Percentiles rank a stretch among this genome's conserved stretches.
Conservation (phyloP, 1,284 basidiomycete genomes). For the Marasmius sp. region DNA sequence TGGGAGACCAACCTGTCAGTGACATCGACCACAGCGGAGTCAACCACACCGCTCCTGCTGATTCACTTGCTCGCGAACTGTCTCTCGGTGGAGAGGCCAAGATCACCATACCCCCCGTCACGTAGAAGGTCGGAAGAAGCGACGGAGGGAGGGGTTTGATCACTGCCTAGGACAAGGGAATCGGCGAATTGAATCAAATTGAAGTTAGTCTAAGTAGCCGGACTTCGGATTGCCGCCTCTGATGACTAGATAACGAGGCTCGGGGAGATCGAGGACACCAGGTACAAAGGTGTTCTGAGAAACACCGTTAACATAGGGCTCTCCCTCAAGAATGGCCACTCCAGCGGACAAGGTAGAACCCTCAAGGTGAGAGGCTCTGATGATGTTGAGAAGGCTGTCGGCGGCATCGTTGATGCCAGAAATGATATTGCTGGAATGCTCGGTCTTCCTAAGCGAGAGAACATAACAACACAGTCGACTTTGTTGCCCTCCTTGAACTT, state of each 20-base stretch:
- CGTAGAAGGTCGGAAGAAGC: constrained; percentile 99
- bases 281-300: constrained; percentile 99
- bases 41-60: constrained; percentile 94
- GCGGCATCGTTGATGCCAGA: too few species aligned
- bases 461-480: too few species aligned
- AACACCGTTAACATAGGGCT: too few species aligned
- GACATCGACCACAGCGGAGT: constrained; percentile 98
- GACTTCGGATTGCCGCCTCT: constrained; percentile 98
- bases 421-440: too few species aligned
- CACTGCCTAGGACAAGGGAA: constrained; percentile 97
- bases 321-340: too few species aligned
- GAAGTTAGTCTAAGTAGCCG: constrained; percentile 90
- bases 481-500: too few species aligned
- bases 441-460: too few species aligned
- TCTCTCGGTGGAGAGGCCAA: constrained; percentile 87
- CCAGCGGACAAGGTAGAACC: too few species aligned
- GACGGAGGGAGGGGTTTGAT: constrained; percentile 98
- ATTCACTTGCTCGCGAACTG: constrained; percentile 99
- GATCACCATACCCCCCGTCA: constrained; percentile 97
- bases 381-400: too few species aligned
- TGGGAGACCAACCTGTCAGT: too few species aligned
- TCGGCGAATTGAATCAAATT: constrained; percentile 96
- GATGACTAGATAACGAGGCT: constrained; percentile 89
- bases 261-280: constrained; percentile 91
- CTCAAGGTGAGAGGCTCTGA: too few species aligned